Base-by-base conservation (phyloP, 441 rosid species). In the Euphorbia celastroides region DNA sequence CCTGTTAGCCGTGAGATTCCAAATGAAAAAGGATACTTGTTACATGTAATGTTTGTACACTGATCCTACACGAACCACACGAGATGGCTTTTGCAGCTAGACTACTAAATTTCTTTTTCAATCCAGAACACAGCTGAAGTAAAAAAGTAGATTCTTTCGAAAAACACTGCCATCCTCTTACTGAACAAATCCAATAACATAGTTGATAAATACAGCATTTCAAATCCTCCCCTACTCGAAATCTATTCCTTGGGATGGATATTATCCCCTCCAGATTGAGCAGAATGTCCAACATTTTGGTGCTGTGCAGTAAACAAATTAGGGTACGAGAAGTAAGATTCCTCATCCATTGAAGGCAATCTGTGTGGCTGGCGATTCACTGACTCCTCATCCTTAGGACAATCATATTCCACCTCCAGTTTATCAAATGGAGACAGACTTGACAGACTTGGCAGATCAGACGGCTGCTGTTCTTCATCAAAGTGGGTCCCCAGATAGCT, bases 291-390 rank as follows among this genome's bases (percentile, higher is more conserved):
- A 26, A 61, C 77, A 71, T 67, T 74, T 50, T 79, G 70, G 56
- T 78, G 78, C 76, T 82, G 82, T 7, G 80, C 58, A 3, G 76
- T 59, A 65, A 89, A 89, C 71, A 87, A 79, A 72, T 88, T 88
- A 1, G 90, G 96, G 71, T 86, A 89, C 13, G 93, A 78, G 77
- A 84, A 86, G 81, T 87, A 88, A 4, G 88, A 60, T 31, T 89
- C 94, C 26, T 90, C 97, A 16, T 92, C 98, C 83, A 87, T 74
- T 22, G 96, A 92, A 52, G 83, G 64, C 70, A 76, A 56, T 75
- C 88, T 86, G 66, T 79, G 80, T 1, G 86, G 84, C 75, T 85
- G 88, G 75, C 83, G 84, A 54, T 20, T 62, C 61, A 54, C 60
- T 36, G 70, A 70, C 50, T 72, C 83, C 56, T 62, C 74, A 46